Conservation (phyloP, 768 basidiomycete genomes). For the Floccularia luteovirens region DNA sequence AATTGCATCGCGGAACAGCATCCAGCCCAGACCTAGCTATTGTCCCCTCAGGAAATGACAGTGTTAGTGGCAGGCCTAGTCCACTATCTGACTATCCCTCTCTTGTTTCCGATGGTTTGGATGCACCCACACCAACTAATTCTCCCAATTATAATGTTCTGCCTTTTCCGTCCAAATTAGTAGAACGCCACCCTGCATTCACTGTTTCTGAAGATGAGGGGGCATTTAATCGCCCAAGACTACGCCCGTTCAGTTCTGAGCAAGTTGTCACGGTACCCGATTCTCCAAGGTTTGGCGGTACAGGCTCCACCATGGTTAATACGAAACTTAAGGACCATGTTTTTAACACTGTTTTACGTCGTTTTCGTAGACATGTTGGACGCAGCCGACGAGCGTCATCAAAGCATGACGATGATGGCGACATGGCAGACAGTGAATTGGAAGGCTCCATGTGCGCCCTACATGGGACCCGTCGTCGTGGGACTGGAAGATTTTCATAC, state of each 20-base stretch:
- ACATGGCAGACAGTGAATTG: slow-evolving; percentile 21
- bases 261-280: slow-evolving; percentile 22
- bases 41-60: slow-evolving; percentile 13
- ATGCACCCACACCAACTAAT: slow-evolving; percentile 44
- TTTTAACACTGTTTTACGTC: slow-evolving; percentile 79
- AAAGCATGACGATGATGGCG: slow-evolving; percentile 50
- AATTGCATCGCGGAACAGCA: slow-evolving; percentile 45
- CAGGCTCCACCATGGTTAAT: slow-evolving; percentile 90
- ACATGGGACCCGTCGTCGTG: slow-evolving; percentile 20
- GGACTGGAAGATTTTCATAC: slow-evolving; percentile 29
- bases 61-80: slow-evolving; percentile 21
- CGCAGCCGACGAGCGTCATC: slow-evolving; percentile 27
- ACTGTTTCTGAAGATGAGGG: slow-evolving; percentile 23
- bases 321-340: slow-evolving; percentile 93
- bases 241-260: slow-evolving; percentile 35
- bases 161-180: slow-evolving; percentile 21
- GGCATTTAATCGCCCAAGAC: slow-evolving; percentile 20
- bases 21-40: slow-evolving; percentile 65
- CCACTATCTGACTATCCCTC: slow-evolving; percentile 33
- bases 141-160: slow-evolving; percentile 28
- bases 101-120: slow-evolving; percentile 25
- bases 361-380: slow-evolving; percentile 51
- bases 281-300: slow-evolving; percentile 72
- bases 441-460: slow-evolving; percentile 12
- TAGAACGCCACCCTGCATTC: slow-evolving; percentile 10